A percentile compares a stretch with the other conserved stretches of the same genome.
Evolutionary conservation across 306 rosid genomes (phyloP).

Genomic region (Begonia loranthoides): DNA sequence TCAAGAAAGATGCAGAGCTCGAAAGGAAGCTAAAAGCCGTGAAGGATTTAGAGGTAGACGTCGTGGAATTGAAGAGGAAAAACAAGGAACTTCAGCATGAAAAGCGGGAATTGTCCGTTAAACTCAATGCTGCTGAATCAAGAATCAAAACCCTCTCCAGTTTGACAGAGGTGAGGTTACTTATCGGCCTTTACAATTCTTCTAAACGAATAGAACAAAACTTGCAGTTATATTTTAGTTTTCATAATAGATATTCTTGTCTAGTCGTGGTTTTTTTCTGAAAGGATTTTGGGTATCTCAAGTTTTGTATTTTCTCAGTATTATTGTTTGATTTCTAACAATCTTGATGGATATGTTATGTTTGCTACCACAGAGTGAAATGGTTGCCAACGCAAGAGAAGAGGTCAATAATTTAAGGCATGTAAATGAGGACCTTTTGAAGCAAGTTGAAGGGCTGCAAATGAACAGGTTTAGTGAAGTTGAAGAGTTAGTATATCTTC

Average conservation of each 20-base stretch:
- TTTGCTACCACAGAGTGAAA: slow-evolving; percentile 49
- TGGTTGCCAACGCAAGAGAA: slow-evolving; percentile 45
- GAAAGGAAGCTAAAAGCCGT: slow-evolving; percentile 67
- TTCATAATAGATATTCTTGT: no score
- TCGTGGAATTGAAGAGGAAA: slow-evolving; percentile 62
- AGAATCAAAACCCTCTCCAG: slow-evolving; percentile 41
- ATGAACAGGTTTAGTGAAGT: slow-evolving; percentile 84
- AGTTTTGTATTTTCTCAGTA: no score
- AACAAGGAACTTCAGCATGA: slow-evolving; percentile 80
- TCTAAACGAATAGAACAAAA: no score
- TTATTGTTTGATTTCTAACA: no score
- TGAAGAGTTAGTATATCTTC: slow-evolving; percentile 93
- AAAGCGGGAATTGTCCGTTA: slow-evolving; percentile 64
- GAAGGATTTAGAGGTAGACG: slow-evolving; percentile 57
- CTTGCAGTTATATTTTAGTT: no score
- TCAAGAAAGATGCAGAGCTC: slow-evolving; percentile 56
- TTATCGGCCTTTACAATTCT: no score
- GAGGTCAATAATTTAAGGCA: slow-evolving; percentile 59
- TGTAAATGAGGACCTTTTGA: slow-evolving; percentile 67
- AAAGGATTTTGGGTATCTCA: no score
- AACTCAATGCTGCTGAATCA: slow-evolving; percentile 63
- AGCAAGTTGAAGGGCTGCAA: slow-evolving; percentile 96
- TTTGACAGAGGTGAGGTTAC: slow-evolving; percentile 59
- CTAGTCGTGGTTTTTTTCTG: no score
- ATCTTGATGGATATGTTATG: neutral